These are phyloP conservation scores for Fragilaria radians DNA, from an alignment of 108 stramenopile species.

Conservation along the genomic window DNA sequence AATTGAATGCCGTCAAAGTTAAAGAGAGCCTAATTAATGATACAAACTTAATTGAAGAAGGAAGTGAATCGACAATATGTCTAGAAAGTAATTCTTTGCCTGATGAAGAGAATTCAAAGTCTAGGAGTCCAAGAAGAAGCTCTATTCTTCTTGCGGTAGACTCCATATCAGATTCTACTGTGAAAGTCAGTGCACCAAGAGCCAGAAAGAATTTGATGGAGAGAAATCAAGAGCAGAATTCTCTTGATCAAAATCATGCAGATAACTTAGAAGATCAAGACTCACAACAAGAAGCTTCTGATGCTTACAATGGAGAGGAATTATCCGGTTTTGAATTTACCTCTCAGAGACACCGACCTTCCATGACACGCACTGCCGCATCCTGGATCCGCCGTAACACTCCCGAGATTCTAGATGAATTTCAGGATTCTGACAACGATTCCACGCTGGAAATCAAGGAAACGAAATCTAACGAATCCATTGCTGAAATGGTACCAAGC, in stretches of 20 bases:
- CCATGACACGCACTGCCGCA: background rate
- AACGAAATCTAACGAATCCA: background rate
- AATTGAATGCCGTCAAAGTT: background rate
- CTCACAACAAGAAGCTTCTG: background rate
- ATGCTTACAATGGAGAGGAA: background rate
- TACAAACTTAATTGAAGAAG: background rate
- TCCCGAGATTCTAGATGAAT: background rate
- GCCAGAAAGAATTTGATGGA: too few relatives aligned
- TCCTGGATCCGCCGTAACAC: background rate
- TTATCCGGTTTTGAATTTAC: background rate
- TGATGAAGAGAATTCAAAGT: background rate
- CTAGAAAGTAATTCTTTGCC: background rate
- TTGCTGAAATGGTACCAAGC: conserved; percentile 8
- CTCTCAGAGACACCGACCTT: background rate
- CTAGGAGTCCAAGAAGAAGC: too few relatives aligned
- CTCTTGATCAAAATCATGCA: too few relatives aligned
- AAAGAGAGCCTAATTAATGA: background rate
- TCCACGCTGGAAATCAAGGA: background rate
- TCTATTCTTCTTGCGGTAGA: too few relatives aligned
- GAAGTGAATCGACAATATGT: background rate
- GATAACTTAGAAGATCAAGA: background rate
- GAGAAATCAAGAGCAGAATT: too few relatives aligned
- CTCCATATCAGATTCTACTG: too few relatives aligned
- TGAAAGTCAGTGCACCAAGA: too few relatives aligned
- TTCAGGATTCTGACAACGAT: background rate